These are phyloP conservation scores for Aspergillus pseudoglaucus DNA, from an alignment of 2,329 filamentous ascomycete genomes.

Conservation along the genomic window DNA sequence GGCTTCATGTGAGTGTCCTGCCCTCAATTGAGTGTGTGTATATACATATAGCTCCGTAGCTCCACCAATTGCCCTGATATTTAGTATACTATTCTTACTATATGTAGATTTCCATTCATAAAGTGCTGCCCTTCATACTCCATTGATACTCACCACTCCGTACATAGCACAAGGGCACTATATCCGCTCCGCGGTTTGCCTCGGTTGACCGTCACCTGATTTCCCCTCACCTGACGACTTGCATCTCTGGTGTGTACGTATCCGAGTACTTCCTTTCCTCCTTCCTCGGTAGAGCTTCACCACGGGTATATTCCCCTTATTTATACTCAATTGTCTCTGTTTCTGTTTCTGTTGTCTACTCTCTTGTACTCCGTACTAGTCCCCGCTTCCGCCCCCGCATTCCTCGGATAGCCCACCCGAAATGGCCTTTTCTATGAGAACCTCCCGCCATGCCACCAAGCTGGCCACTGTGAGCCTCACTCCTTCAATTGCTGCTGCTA, in stretches of 20 bases:
- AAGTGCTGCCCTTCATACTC: no score
- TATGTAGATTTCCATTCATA: no score
- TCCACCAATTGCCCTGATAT: no score
- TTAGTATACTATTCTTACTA: no score
- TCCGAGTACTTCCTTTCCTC: not conserved
- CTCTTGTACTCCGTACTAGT: conserved; percentile 1
- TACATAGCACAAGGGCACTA: not conserved
- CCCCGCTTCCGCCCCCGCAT: conserved; percentile 2
- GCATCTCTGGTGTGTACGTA: not conserved
- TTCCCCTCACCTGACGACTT: no score
- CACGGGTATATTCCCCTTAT: not conserved
- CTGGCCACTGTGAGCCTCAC: conserved; percentile 28
- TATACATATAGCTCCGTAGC: no score
- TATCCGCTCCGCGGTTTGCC: conserved; percentile 13
- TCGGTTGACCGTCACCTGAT: conserved; percentile 10
- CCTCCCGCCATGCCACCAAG: conserved; percentile 32
- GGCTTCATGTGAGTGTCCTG: no score
- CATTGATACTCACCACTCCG: not conserved
- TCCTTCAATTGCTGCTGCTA: not conserved
- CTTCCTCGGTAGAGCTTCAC: not conserved
- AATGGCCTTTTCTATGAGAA: conserved; percentile 27
- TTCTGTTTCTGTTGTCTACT: not conserved
- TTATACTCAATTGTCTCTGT: not conserved
- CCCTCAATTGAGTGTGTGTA: no score
- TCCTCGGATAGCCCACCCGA: conserved; percentile 9